Evolutionary conservation across 139 green algal genomes (phyloP), one percentile per base, ranked within the genome.

Genomic region (Yamagishiella unicocca): DNA sequence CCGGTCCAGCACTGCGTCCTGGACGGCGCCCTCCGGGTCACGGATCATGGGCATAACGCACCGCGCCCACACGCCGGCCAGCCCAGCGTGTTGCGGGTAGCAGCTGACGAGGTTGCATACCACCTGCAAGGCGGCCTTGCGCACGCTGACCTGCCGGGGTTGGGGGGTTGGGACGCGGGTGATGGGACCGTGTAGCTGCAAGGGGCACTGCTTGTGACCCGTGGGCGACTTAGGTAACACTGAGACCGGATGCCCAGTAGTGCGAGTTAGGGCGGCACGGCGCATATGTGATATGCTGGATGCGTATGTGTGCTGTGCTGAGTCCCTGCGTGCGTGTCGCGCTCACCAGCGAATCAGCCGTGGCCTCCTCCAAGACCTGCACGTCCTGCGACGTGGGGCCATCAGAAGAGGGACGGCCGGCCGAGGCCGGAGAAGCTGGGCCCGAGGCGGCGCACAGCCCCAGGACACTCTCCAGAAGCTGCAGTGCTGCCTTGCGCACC

Each of bases 401-500:
- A 21, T 46, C 29, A 76, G 75, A n/a, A n/a, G 67, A 3, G 19
- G 55, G 29, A n/a, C n/a, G 12, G 5, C n/a, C 64, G 54, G 37
- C 42, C 71, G 19, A 27, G 33, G 0, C 80, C 25, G 24, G 29
- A n/a, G 7, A 9, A 2, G 33, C n/a, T 0, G 22, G 58, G 0
- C 8, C 58, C 2, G 79, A 42, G 12, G 61, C 58, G 2, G 50
- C 92, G 29, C 81, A 72, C 75, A 96, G 89, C 66, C 94, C 64
- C 68, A 97, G 82, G 66, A 94, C 45, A 3, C 58, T 80, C 86
- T 96, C 92, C 87, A 97, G 92, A 82, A 97, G 92, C 92, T 90
- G 70, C 88, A 97, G 58, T 17, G 88, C 94, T 24, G 90, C 91
- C 81, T 95, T 95, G 76, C 95, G 92, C 75, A 96, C 95, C 0